Conservation (phyloP, 495 filamentous ascomycete genomes). For the Evansstolkia leycettana region DNA sequence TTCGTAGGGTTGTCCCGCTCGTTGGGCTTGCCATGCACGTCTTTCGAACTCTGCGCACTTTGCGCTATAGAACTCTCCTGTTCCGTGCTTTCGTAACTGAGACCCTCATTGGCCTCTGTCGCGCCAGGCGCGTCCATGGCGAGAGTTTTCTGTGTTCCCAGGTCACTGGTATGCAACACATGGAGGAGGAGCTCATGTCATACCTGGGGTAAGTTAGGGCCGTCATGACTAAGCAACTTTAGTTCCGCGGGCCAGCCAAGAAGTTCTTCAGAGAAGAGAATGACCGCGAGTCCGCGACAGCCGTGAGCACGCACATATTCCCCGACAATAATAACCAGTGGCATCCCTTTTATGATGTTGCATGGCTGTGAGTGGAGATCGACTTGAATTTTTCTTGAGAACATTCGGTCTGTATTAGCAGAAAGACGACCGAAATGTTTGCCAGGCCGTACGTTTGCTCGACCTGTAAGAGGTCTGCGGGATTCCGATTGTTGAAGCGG, state of each 20-base stretch:
- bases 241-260: neutral
- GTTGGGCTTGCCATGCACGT: slow-evolving; percentile 11
- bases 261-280: too few relatives aligned
- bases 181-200: slow-evolving; percentile 6
- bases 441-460: slow-evolving; percentile 22
- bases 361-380: too few relatives aligned
- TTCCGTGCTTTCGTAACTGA: slow-evolving; percentile 9
- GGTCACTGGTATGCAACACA: neutral
- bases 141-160: slow-evolving; percentile 11
- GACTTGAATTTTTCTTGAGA: too few relatives aligned
- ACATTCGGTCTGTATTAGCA: neutral
- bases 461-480: slow-evolving; percentile 15
- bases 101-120: slow-evolving; percentile 18
- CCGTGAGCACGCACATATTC: too few relatives aligned
- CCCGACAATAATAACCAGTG: too few relatives aligned
- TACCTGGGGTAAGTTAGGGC: slow-evolving; percentile 7
- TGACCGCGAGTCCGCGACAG: too few relatives aligned
- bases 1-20: slow-evolving; percentile 4
- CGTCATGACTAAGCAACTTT: neutral
- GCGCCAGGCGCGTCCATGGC: slow-evolving; percentile 35
- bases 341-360: too few relatives aligned
- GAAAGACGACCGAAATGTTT: slow-evolving; percentile 17
- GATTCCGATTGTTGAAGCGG: slow-evolving; percentile 10
- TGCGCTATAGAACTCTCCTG: slow-evolving; percentile 10
- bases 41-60: slow-evolving; percentile 10